Evolutionary conservation across 164 flowering plant genomes (phyloP), one percentile per base, ranked within the genome.

Genomic region (Malania oleifera): DNA sequence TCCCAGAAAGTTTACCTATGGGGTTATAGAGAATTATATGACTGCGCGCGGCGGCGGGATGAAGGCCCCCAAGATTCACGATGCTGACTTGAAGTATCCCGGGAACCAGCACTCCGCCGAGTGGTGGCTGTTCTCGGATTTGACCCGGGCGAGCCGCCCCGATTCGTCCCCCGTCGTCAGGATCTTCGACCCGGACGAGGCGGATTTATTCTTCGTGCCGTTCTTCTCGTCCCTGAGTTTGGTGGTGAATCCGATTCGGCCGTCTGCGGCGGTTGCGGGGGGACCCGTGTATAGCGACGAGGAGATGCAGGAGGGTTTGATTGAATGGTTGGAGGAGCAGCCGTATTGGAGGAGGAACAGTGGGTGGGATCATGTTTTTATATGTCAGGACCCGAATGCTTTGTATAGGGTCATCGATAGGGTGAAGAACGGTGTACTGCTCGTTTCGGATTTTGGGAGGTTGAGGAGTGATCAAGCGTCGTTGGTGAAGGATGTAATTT

Each of bases 91-190:
- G 41, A 80, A 78, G 68, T 90, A 90, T 57, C 96, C 99, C 2
- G 99, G 96, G 17, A 75, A 90, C 59, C 97, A 93, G 82, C 99
- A 93, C 72, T 75, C 88, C 56, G 96, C 85, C 7, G 99, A 93
- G 76, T 93, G 97, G 99, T 75, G 67, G 61, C 68, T 93, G 28
- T 93, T 82, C 65, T 60, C 77, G 13, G 99, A 90, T 66, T 63
- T 93, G 65, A 59, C 53, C 44, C 68, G 78, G 10, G 26, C 14
- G 22, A 5, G 70, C 73, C n/a, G 64, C 62, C 2, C 20, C 60
- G 12, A 84, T 73, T 3, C 74, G 91, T 80, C 87, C 12, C 61
- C 77, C 0, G 76, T 93, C 2, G 52, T 60, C 28, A 61, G 82
- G 64, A 97, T 90, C 37, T 37, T 56, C 22, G 89, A 93, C 62